These are phyloP conservation scores for Termitomyces sp. DNA, from an alignment of 768 basidiomycete genomes.

Conservation along the genomic window DNA sequence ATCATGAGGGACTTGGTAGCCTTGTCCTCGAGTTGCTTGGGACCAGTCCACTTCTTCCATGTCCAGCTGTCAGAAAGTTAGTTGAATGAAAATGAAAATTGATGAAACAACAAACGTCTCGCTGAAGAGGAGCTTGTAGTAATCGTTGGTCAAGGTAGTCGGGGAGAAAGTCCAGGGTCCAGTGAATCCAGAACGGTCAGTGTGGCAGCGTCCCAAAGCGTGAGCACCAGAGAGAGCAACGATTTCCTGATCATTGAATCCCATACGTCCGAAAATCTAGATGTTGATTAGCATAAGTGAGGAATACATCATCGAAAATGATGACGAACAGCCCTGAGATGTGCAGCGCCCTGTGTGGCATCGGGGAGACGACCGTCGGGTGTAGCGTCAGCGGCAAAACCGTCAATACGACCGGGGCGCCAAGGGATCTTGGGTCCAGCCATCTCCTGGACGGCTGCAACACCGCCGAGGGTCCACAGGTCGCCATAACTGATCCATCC, in stretches of 20 bases:
- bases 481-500: constrained; percentile 96
- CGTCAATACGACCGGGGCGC: constrained; percentile 91
- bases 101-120: constrained; percentile 53
- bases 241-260: constrained; percentile 96
- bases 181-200: constrained; percentile 77
- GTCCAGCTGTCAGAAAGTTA: constrained; percentile 45
- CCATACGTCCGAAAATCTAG: constrained; percentile 90
- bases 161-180: constrained; percentile 97
- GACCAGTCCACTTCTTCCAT: constrained; percentile 95
- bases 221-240: constrained; percentile 93
- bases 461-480: constrained; percentile 94
- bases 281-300: neutral
- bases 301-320: neutral
- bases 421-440: constrained; percentile 90
- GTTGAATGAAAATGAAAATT: constrained; percentile 3
- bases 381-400: constrained; percentile 64
- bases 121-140: constrained; percentile 76
- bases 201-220: constrained; percentile 93
- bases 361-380: constrained; percentile 92
- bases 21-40: constrained; percentile 93
- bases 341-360: constrained; percentile 75
- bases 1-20: constrained; percentile 88
- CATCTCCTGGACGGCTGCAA: constrained; percentile 89
- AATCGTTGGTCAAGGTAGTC: constrained; percentile 82
- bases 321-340: constrained; percentile 65